These are phyloP conservation scores for Fusarium sp. DNA, from an alignment of 2,329 filamentous ascomycete species.

Conservation along the genomic window DNA sequence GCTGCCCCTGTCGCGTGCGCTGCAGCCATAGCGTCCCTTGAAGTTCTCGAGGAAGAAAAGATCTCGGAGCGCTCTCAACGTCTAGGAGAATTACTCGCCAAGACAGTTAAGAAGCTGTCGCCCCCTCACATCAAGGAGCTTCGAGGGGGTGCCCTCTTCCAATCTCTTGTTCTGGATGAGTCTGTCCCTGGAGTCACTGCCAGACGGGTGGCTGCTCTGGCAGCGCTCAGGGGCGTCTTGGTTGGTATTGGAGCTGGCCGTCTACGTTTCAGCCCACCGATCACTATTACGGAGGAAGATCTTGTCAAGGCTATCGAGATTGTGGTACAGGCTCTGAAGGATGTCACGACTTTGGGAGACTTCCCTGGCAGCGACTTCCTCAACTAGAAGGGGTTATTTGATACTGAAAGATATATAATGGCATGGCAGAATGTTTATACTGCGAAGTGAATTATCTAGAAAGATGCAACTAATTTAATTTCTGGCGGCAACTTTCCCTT, in stretches of 20 bases:
- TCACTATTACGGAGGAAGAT: constrained; percentile 24
- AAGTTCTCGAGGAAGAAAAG: constrained; percentile 1
- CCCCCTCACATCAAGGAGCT: constrained; percentile 12
- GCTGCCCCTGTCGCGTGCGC: constrained; percentile 6
- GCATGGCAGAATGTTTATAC: background rate
- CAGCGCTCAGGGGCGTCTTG: constrained; percentile 7
- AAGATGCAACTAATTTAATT: background rate
- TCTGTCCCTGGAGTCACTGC: constrained; percentile 5
- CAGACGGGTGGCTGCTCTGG: background rate
- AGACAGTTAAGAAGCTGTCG: background rate
- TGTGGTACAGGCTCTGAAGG: constrained; percentile 9
- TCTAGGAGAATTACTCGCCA: constrained; percentile 7
- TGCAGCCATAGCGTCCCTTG: constrained; percentile 3
- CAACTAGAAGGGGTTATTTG: background rate
- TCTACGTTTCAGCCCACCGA: constrained; percentile 12
- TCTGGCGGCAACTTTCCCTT: background rate
- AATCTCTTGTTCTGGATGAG: constrained; percentile 16
- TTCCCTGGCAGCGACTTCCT: constrained; percentile 12
- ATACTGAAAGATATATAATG: background rate
- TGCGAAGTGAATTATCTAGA: background rate
- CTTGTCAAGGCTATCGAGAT: constrained; percentile 7
- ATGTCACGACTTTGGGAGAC: background rate
- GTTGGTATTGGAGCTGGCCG: constrained; percentile 9
- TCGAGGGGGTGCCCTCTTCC: constrained; percentile 13
- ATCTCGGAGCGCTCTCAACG: constrained; percentile 5